These are phyloP conservation scores for Diaporthe humulicola DNA, from an alignment of 2,329 filamentous ascomycete species.

Conservation along the genomic window DNA sequence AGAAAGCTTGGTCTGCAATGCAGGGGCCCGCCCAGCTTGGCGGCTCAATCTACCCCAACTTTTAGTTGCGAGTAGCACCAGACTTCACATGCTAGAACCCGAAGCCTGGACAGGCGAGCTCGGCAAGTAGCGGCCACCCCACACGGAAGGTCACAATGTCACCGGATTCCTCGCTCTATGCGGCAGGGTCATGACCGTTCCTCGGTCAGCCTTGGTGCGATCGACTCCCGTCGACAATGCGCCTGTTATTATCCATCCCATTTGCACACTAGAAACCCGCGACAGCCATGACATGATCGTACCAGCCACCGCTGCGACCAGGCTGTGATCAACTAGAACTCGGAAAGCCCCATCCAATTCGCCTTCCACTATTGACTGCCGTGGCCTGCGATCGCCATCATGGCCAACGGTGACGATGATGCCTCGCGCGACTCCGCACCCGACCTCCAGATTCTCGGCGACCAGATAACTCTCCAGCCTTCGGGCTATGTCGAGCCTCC, in stretches of 20 bases:
- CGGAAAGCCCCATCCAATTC: constrained; percentile 29
- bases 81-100: constrained; percentile 35
- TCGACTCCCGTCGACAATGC: background rate
- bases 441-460: constrained; percentile 82
- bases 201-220: background rate
- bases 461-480: constrained; percentile 81
- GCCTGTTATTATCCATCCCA: background rate
- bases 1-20: constrained; percentile 1
- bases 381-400: constrained; percentile 42
- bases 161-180: constrained; percentile 36
- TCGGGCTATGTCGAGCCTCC: constrained; percentile 73
- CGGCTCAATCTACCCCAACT: constrained; percentile 18
- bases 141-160: constrained; percentile 23
- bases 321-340: background rate
- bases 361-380: background rate
- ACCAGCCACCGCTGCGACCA: background rate
- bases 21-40: constrained; percentile 1
- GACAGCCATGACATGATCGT: constrained; percentile 7
- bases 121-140: constrained; percentile 28
- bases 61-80: background rate
- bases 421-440: constrained; percentile 69
- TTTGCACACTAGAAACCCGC: background rate
- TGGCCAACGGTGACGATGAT: constrained; percentile 54
- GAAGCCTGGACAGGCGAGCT: constrained; percentile 3
- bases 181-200: background rate